Evolutionary conservation across 148 eudicot genomes (phyloP).

Genomic region (Linanthus parryae): DNA sequence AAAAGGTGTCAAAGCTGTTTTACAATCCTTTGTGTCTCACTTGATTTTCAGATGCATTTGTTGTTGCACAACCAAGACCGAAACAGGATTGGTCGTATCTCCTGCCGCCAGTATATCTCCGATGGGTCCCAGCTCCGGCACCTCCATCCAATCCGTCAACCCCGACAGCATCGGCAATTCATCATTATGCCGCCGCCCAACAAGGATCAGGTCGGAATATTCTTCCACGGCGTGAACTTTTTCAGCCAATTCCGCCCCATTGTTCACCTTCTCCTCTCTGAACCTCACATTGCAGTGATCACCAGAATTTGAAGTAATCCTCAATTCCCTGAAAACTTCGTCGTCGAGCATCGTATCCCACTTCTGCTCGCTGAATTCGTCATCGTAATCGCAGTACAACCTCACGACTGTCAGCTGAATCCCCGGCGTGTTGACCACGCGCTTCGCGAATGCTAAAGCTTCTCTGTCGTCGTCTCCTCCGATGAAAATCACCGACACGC

Average conservation of each 20-base stretch:
- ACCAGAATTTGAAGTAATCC: not conserved
- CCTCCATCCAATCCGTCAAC: conserved; percentile 11
- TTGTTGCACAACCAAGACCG: conserved; percentile 16
- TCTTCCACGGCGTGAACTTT: conserved; percentile 7
- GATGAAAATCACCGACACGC: conserved; percentile 3
- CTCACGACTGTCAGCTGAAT: conserved; percentile 6
- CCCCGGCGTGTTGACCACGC: conserved; percentile 7
- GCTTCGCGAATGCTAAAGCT: conserved; percentile 8
- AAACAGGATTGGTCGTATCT: conserved; percentile 11
- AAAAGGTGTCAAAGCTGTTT: no score
- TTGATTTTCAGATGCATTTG: no score
- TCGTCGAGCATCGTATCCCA: conserved; percentile 5
- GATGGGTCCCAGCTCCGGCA: conserved; percentile 11
- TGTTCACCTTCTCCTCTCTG: conserved; percentile 6
- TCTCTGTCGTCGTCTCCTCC: conserved; percentile 15
- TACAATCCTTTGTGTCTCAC: no score
- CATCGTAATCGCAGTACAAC: not conserved
- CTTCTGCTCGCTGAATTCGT: not conserved
- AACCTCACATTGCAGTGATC: not conserved
- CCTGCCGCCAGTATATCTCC: conserved; percentile 17
- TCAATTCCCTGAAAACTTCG: not conserved
- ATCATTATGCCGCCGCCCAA: conserved; percentile 10
- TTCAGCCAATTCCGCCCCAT: conserved; percentile 5
- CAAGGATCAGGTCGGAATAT: conserved; percentile 6
- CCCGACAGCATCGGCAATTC: conserved; percentile 9